A percentile compares a stretch with the other conserved stretches of the same genome.
These are phyloP conservation scores for Corylus americana DNA, from an alignment of 306 rosid species.

Conservation along the genomic window DNA sequence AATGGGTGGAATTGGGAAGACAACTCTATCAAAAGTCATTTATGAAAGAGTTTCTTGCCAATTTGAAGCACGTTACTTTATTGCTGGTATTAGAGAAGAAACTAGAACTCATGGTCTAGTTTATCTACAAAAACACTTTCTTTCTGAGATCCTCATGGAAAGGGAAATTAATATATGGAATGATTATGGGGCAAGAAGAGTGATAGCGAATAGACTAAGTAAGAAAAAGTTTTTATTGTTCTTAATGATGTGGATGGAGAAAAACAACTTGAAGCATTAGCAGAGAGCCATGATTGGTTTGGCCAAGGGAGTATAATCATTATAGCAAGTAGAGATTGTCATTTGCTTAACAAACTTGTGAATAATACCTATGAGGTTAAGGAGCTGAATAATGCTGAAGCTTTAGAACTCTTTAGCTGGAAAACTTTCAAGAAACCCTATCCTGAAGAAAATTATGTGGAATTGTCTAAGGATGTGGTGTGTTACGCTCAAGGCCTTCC, in stretches of 20 bases:
- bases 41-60: not conserved
- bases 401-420: slow-evolving; percentile 23
- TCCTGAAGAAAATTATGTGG: not conserved
- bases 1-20: slow-evolving; percentile 21
- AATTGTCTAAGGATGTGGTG: slow-evolving; percentile 14
- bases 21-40: slow-evolving; percentile 1
- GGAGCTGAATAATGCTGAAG: slow-evolving; percentile 9
- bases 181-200: no score
- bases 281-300: not conserved
- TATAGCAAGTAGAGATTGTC: not conserved
- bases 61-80: slow-evolving; percentile 11
- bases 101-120: not conserved
- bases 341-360: not conserved
- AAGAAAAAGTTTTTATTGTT: not conserved
- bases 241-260: not conserved
- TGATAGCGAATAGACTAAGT: no score
- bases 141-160: not conserved
- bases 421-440: slow-evolving; percentile 12
- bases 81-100: not conserved
- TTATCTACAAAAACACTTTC: not conserved
- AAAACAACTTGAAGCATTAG: not conserved
- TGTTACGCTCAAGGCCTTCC: slow-evolving; percentile 1
- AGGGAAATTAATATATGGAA: no score
- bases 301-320: not conserved
- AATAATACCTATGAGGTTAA: slow-evolving; percentile 22